Evolutionary conservation across 495 filamentous ascomycete genomes (phyloP).

Genomic region (Penicillium cosmopolitanum): DNA sequence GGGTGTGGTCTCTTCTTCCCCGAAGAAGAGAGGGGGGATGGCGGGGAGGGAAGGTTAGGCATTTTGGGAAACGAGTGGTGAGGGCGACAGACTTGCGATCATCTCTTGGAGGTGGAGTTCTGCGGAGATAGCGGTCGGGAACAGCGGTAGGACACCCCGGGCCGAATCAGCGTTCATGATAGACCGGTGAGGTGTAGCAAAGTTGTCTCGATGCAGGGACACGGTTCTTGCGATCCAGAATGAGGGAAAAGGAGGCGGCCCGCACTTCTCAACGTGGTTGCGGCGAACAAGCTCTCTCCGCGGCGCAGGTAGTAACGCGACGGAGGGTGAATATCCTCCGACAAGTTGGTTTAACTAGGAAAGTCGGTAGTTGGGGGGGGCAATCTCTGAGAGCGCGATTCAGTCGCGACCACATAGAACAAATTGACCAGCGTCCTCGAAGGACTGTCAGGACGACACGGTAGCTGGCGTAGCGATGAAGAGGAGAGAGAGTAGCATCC

Average conservation of each 20-base stretch:
- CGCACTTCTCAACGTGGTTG: conserved; percentile 13
- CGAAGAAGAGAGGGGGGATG: conserved; percentile 38
- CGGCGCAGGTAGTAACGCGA: conserved; percentile 17
- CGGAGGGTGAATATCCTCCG: conserved; percentile 26
- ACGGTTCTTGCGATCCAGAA: conserved; percentile 17
- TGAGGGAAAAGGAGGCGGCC: conserved; percentile 20
- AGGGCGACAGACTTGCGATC: conserved; percentile 37
- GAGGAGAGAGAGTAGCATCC: conserved; percentile 8
- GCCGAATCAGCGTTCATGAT: conserved; percentile 42
- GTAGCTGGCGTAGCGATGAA: conserved; percentile 17
- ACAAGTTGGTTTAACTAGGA: conserved; percentile 3
- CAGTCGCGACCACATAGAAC: not conserved
- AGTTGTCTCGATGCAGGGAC: conserved; percentile 7
- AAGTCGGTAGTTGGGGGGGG: not conserved
- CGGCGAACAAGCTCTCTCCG: conserved; percentile 24
- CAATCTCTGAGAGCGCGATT: conserved; percentile 8
- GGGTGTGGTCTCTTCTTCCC: conserved; percentile 50
- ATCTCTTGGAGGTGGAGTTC: conserved; percentile 39
- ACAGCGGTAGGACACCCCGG: conserved; percentile 25
- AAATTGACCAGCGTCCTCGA: conserved; percentile 8
- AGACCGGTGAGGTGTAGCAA: conserved; percentile 19
- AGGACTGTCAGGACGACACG: conserved; percentile 1
- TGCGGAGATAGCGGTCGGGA: conserved; percentile 34
- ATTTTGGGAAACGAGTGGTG: conserved; percentile 35
- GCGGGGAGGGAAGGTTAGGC: conserved; percentile 43